These are phyloP conservation scores for Saccharomycopsis sp. DNA, from an alignment of 805 yeast species.

Conservation along the genomic window DNA sequence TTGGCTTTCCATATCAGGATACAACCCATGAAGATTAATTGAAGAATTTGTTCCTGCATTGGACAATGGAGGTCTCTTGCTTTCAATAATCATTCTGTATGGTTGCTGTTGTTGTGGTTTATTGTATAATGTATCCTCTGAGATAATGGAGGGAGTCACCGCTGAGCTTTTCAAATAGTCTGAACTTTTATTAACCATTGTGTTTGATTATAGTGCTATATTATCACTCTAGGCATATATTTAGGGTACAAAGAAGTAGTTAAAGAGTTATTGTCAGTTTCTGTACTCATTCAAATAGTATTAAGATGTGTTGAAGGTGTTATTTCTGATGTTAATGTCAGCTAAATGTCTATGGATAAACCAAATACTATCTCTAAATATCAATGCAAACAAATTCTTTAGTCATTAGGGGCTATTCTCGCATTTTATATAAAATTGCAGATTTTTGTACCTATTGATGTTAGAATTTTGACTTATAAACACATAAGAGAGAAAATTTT, in stretches of 20 bases:
- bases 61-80: background rate
- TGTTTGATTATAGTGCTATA: background rate
- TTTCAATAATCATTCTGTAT: background rate
- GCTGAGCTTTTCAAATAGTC: background rate
- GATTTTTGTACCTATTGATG: background rate
- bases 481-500: background rate
- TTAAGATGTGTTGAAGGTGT: background rate
- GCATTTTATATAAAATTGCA: background rate
- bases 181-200: background rate
- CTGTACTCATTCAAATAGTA: background rate
- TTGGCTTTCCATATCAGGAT: background rate
- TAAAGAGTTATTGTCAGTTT: background rate
- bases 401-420: background rate
- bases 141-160: background rate
- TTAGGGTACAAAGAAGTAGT: background rate
- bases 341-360: background rate
- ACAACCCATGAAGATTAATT: background rate
- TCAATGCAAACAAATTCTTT: background rate
- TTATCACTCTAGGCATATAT: background rate
- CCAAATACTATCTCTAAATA: background rate
- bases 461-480: background rate
- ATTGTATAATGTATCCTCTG: background rate
- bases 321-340: background rate
- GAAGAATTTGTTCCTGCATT: background rate
- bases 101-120: background rate